Base-by-base conservation (phyloP, 2,329 filamentous ascomycete species). In the Aureobasidium mangrovei region DNA sequence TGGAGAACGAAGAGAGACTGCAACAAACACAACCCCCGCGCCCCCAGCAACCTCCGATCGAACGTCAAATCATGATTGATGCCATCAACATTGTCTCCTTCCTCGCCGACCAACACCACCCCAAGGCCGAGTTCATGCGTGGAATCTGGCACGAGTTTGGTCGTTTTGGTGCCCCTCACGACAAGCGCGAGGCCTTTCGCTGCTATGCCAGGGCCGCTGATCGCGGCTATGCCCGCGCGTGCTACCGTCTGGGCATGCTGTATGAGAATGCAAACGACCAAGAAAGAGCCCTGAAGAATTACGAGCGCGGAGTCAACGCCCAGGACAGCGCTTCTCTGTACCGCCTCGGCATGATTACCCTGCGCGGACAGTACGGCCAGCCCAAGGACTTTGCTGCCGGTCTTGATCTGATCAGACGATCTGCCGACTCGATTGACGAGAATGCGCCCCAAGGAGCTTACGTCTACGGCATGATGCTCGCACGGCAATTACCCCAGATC, bases 141-240 rank as follows among this genome's bases (percentile, higher is more conserved):
- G 88, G 90, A 57, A 96, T 95, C 79, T 98, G 93, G 93, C 77
- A 95, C 48, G 93, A 98, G 68, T 98, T 97, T 76, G 93, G 93
- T 62, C 95, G 95, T 67, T 97, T 96, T 66, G 90, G 89, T 38
- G 83, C 85, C 69, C 83, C 90, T 29, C 78, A 90, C 57, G 93
- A 98, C 74, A 95, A 95, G 74, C 91, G 91, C 64, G 91, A 96
- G 72, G 91, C 93, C 6, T 97, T 94, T 67, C 74, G 83, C 58
- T 87, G 86, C 63, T 98, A 97, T 72, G 83, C 84, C 58, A 79
- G 85, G 63, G 88, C 93, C n/a, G 86, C 89, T 31, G 86, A 91
- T 62, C 84, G 88, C 62, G 89, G 89, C 56, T 95, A 91, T 71
- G 82, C 85, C 26, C 80, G 93, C 62, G 91, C 93, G 24, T 89